A percentile compares a stretch with the other conserved stretches of the same genome.
phyloP scores from a whole-genome alignment of 176 grass and related monocot species.

The Musa acuminata region DNA sequence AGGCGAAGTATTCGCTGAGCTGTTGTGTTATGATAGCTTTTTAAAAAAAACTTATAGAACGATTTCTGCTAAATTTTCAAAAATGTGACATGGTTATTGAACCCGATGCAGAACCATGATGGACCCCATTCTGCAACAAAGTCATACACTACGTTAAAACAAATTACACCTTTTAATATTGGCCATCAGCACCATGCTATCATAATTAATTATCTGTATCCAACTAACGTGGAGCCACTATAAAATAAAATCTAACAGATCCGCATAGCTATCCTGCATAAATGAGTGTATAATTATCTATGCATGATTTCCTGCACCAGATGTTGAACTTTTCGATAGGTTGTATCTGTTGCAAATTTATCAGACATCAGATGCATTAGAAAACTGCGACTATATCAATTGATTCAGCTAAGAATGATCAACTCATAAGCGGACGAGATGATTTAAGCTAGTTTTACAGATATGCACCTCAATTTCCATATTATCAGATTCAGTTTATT shows the following conservation, averaged over 20 bases:
- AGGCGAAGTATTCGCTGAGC: not conserved
- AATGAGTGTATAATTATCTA: not conserved
- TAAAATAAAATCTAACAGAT: not conserved
- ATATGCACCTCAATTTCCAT: not conserved
- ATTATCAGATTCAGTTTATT: not conserved
- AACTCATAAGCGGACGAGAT: not conserved
- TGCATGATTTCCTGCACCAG: not conserved
- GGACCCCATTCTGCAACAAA: not conserved
- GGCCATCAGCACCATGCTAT: not conserved
- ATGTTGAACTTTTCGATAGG: too few species aligned
- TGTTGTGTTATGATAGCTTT: not conserved
- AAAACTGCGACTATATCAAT: not conserved
- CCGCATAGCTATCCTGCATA: not conserved
- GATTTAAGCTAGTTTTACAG: not conserved
- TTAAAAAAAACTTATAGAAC: not conserved
- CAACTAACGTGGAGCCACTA: not conserved
- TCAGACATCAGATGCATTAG: not conserved
- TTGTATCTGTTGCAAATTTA: too few species aligned
- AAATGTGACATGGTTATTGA: not conserved
- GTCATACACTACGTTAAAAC: not conserved
- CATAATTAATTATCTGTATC: not conserved
- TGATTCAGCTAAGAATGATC: not conserved
- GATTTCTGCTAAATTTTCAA: not conserved
- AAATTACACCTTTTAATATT: not conserved
- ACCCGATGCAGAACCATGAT: not conserved